phyloP scores from a whole-genome alignment of 441 rosid species.

The Arabidopsis lyrata region DNA sequence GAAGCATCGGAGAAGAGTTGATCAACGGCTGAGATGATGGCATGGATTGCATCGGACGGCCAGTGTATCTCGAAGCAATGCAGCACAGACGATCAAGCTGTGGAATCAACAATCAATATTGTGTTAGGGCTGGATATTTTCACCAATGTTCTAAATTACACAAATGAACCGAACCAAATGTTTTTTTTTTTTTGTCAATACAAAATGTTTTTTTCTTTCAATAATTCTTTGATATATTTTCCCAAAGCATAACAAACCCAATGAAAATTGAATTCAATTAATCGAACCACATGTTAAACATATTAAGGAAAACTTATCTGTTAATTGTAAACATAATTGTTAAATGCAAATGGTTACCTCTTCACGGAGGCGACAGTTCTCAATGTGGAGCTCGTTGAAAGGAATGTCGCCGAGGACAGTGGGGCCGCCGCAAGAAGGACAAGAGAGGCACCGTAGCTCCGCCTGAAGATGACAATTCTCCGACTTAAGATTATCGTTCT shows the following conservation, averaged over 20 bases:
- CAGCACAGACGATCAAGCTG: slow-evolving; percentile 83
- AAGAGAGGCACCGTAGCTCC: slow-evolving; percentile 68
- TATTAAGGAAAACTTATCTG: too few species aligned
- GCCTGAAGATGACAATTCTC: slow-evolving; percentile 80
- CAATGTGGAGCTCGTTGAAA: slow-evolving; percentile 79
- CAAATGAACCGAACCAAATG: background rate
- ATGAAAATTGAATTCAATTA: too few species aligned
- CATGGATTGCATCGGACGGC: slow-evolving; percentile 59
- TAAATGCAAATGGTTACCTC: slow-evolving; percentile 56
- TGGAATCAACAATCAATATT: background rate
- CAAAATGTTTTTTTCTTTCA: background rate
- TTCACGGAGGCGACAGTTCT: slow-evolving; percentile 85
- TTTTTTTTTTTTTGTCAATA: too few species aligned
- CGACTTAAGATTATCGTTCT: slow-evolving; percentile 73
- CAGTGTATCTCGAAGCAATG: slow-evolving; percentile 61
- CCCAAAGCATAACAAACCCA: background rate
- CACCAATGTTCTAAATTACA: background rate
- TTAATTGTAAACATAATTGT: background rate
- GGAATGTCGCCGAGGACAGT: slow-evolving; percentile 71
- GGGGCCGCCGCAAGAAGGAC: slow-evolving; percentile 84
- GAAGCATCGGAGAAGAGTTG: slow-evolving; percentile 36
- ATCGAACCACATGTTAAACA: background rate
- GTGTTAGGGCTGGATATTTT: background rate
- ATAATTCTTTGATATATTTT: background rate
- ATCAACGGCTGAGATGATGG: slow-evolving; percentile 50